Base-by-base conservation (phyloP, 345 rosid species). In the Anastatica hierochuntica region DNA sequence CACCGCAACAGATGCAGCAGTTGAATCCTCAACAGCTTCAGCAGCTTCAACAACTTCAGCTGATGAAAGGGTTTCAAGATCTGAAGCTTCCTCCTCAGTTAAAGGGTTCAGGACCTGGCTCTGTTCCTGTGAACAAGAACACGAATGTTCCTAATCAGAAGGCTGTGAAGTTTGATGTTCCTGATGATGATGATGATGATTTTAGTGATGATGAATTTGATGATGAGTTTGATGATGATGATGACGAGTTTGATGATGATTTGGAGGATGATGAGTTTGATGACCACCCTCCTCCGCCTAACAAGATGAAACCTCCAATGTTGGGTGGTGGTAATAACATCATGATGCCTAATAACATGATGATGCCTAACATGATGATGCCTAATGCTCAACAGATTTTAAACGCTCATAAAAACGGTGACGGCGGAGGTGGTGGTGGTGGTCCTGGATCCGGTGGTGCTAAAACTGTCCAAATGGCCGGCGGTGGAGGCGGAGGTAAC, bases 1-100 rank as follows among this genome's bases (percentile, higher is more conserved):
- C 72, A 67, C 71, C 65, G 6, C 92, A 74, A 17, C 84, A 69
- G n/a, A n/a, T n/a, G n/a, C n/a, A n/a, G n/a, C n/a, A n/a, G n/a
- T n/a, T n/a, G n/a, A n/a, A n/a, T n/a, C n/a, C n/a, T n/a, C n/a
- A n/a, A 42, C 83, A 72, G 58, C 70, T 74, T 23, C 85, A 80
- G 40, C 85, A 85, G n/a, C n/a, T n/a, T n/a, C n/a, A n/a, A n/a
- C n/a, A n/a, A n/a, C n/a, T n/a, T n/a, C n/a, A n/a, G n/a, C n/a
- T n/a, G 61, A 56, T 80, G 69, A 86, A 80, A 62, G 80, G 74
- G 6, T 45, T 82, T 0, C 84, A 75, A 75, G 95, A 87, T 75
- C 75, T 75, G 81, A 82, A 79, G 69, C 60, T 74, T 40, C 78
- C 71, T 51, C 85, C 56, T 10, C 94, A 79, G 36, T 67, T 79